Conservation (phyloP, 345 rosid genomes). For the Sapria himalayana region DNA sequence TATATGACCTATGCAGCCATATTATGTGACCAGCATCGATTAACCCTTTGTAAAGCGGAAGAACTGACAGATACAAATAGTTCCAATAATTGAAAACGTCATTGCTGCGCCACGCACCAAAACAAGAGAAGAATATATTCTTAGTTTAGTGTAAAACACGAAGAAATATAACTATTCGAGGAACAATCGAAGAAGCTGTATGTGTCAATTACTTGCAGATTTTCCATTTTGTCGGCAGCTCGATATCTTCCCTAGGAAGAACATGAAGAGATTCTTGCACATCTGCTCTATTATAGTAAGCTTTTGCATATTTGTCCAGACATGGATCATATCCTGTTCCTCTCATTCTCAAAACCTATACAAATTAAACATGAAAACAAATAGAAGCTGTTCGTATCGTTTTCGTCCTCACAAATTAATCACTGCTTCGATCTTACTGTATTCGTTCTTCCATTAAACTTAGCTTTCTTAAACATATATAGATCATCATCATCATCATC, state of each 20-base stretch:
- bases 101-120: constrained; percentile 16
- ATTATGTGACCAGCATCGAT: constrained; percentile 51
- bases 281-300: constrained; percentile 56
- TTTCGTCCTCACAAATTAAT: too few species aligned
- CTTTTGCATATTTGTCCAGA: constrained; percentile 41
- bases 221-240: constrained; percentile 56
- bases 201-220: constrained; percentile 99
- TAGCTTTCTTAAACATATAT: too few species aligned
- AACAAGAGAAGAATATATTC: background rate
- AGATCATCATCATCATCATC: too few species aligned
- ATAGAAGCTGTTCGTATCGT: too few species aligned
- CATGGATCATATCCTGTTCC: constrained; percentile 93
- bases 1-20: constrained; percentile 97
- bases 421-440: too few species aligned
- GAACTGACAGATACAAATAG: constrained; percentile 34
- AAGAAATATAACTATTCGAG: too few species aligned
- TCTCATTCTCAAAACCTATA: too few species aligned
- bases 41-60: constrained; percentile 69
- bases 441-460: too few species aligned
- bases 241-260: constrained; percentile 37
- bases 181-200: too few species aligned
- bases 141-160: background rate
- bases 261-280: constrained; percentile 83
- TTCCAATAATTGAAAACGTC: constrained; percentile 34
- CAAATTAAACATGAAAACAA: too few species aligned